Evolutionary conservation across 768 basidiomycete species (phyloP).

Genomic region (Termitomyces sp.): DNA sequence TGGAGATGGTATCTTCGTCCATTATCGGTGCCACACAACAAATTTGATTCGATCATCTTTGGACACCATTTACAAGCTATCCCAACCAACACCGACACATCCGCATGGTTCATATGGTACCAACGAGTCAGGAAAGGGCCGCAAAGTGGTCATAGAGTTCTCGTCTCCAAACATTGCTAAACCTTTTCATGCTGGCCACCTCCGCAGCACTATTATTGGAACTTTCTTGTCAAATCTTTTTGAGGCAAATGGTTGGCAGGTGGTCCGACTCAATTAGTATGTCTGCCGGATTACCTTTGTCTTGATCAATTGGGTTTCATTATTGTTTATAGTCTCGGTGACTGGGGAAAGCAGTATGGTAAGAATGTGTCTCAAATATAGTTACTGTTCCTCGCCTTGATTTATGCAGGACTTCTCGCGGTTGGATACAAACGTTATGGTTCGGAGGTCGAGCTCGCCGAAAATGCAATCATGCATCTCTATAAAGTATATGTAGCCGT

Average conservation of each 20-base stretch:
- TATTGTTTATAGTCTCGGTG: conserved; percentile 51
- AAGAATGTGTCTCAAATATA: neutral
- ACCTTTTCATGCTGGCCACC: conserved; percentile 94
- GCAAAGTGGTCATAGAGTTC: conserved; percentile 84
- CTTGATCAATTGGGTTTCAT: too few species aligned
- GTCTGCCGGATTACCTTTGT: neutral
- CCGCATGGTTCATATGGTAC: conserved; percentile 70
- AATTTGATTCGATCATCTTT: conserved; percentile 7
- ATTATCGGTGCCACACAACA: conserved; percentile 5
- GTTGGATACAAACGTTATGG: conserved; percentile 91
- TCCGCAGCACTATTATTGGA: conserved; percentile 94
- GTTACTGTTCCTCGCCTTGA: neutral
- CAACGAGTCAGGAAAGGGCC: conserved; percentile 72
- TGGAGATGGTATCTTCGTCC: conserved; percentile 8
- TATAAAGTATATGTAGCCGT: conserved; percentile 93
- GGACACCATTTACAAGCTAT: conserved; percentile 41
- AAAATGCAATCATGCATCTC: conserved; percentile 90
- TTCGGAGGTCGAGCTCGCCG: conserved; percentile 71
- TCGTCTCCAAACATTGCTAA: conserved; percentile 97
- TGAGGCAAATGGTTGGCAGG: conserved; percentile 88
- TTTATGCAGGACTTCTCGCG: conserved; percentile 72
- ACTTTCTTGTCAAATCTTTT: conserved; percentile 88
- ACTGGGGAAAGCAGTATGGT: conserved; percentile 94
- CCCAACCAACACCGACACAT: conserved; percentile 36
- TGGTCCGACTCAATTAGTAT: conserved; percentile 78